phyloP scores from a whole-genome alignment of 2,329 filamentous ascomycete genomes.

The Cryphonectria japonica region DNA sequence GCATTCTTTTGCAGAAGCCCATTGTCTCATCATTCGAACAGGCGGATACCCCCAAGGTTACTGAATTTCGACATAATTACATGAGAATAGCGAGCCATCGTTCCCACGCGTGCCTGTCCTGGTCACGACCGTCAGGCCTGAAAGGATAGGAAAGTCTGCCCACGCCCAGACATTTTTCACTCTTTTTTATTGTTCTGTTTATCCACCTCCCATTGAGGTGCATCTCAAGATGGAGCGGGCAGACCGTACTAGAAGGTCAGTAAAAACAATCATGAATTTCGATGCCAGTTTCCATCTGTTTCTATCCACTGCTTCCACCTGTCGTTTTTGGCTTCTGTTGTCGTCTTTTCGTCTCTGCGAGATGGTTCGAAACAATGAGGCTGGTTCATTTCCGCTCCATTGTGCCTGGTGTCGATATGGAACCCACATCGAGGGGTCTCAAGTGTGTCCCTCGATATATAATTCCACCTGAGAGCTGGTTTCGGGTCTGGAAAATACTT shows the following conservation, averaged over 20 bases:
- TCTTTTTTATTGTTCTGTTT: background rate
- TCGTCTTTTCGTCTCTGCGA: background rate
- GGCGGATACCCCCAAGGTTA: background rate
- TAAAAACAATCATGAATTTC: background rate
- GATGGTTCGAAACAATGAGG: background rate
- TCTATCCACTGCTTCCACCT: background rate
- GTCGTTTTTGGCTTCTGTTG: background rate
- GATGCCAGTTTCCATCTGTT: background rate
- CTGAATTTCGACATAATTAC: background rate
- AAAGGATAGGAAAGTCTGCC: background rate
- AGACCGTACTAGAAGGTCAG: conserved; percentile 29
- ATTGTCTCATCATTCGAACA: background rate
- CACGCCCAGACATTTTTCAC: background rate
- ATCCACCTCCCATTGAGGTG: background rate
- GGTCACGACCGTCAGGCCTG: background rate
- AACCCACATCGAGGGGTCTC: background rate
- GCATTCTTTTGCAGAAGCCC: background rate
- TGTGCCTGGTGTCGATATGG: conserved; percentile 12
- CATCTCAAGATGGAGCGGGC: conserved; percentile 27
- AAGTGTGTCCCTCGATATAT: background rate
- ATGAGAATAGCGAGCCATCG: background rate
- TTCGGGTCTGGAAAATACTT: background rate
- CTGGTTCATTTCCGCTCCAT: background rate
- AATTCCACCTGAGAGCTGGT: background rate
- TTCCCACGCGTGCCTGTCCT: background rate